Evolutionary conservation across 2,329 filamentous ascomycete genomes (phyloP).

Genomic region (Colletotrichum brevisporum): DNA sequence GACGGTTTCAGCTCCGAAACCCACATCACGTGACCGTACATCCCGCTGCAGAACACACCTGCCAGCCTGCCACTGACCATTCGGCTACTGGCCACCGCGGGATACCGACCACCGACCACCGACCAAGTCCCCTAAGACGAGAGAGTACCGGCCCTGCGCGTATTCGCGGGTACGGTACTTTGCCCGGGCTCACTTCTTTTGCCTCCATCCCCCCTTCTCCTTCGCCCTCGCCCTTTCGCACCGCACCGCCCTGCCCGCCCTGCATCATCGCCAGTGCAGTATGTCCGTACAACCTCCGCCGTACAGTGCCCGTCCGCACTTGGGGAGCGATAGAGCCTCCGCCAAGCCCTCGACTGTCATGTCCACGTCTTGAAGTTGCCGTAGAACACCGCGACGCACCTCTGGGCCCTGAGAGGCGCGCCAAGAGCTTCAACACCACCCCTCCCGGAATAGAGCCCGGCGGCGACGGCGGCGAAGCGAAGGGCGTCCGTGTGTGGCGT

Average conservation of each 20-base stretch:
- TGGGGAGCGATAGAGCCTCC: constrained; percentile 24
- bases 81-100: too few species aligned
- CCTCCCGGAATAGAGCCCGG: constrained; percentile 35
- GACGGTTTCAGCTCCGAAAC: constrained; percentile 41
- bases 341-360: constrained; percentile 39
- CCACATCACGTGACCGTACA: constrained; percentile 29
- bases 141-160: too few species aligned
- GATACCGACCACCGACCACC: constrained; percentile 5
- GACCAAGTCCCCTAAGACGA: too few species aligned
- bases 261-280: not conserved
- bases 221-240: not conserved
- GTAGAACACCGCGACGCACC: constrained; percentile 17
- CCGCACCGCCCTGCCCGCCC: constrained; percentile 11
- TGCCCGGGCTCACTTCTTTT: too few species aligned
- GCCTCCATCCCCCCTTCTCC: too few species aligned
- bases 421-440: constrained; percentile 23
- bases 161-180: too few species aligned
- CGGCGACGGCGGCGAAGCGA: constrained; percentile 13
- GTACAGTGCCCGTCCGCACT: constrained; percentile 28
- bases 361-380: constrained; percentile 32
- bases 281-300: constrained; percentile 29
- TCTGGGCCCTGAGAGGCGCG: constrained; percentile 19
- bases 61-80: not conserved
- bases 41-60: constrained; percentile 4
- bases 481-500: constrained; percentile 5